Conservation (phyloP, 2,329 filamentous ascomycete genomes). For the Sclerotinia spermophila region DNA sequence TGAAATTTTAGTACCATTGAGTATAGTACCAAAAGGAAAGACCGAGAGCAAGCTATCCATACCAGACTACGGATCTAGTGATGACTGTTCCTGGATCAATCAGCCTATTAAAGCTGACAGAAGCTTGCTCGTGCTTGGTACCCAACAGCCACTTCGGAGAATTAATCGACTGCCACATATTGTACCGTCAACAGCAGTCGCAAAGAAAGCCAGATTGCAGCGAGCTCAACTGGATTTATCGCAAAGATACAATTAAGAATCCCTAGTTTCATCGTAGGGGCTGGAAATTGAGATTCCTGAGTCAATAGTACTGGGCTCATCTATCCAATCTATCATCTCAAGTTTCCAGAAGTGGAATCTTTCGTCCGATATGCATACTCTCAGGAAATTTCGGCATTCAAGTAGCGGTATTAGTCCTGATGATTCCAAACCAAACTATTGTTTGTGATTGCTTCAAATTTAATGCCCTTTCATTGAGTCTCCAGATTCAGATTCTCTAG, state of each 20-base stretch:
- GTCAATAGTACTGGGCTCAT: background rate
- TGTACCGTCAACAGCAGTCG: constrained; percentile 5
- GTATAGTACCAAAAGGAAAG: background rate
- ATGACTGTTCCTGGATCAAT: constrained; percentile 17
- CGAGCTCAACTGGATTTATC: background rate
- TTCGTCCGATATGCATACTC: background rate
- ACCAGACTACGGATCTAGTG: constrained; percentile 13
- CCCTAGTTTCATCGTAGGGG: background rate
- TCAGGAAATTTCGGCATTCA: background rate
- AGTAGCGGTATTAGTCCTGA: background rate
- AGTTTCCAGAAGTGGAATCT: background rate
- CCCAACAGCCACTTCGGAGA: constrained; percentile 19
- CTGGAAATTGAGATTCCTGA: background rate
- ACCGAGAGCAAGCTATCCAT: background rate
- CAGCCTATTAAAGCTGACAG: constrained; percentile 19
- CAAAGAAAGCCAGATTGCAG: constrained; percentile 1
- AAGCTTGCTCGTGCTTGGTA: background rate
- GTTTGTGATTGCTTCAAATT: background rate
- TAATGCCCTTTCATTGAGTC: background rate
- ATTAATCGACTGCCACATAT: constrained; percentile 20
- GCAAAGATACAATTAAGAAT: background rate
- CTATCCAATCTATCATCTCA: background rate
- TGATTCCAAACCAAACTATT: background rate
- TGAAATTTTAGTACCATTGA: background rate
- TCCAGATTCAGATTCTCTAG: background rate